Evolutionary conservation across 371 early-diverging fungal species (phyloP), one percentile per base, ranked within the genome.

Genomic region (Gilbertella persicaria): DNA sequence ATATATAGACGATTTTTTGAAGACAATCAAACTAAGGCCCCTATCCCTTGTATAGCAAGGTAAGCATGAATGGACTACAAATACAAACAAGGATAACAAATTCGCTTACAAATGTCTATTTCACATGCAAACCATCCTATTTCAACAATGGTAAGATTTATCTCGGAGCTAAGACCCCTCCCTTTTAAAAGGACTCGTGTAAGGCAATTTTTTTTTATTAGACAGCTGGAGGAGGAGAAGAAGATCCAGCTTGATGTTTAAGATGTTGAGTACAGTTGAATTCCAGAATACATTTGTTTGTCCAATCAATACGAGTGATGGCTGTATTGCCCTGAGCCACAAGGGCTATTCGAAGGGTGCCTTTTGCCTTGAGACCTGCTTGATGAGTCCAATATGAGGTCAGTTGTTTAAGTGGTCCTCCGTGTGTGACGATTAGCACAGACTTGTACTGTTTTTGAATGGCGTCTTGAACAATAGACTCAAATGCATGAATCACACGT

Each of bases 241-340:
- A 38, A n/a, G 6, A 29, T 28, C n/a, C 14, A 20, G 44, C 17
- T 44, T 30, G 29, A 13, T 37, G 20, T 29, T 17, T 10, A 13
- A 72, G 39, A 50, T 72, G 73, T 4, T 25, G 46, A 2, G 42
- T 58, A 12, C 61, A 68, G 50, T 69, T 69, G 19, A 63, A 53
- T 19, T 50, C 43, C 13, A 52, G 43, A 23, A 71, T 54, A 12
- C n/a, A 20, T 20, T 54, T 28, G 21, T 50, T 33, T 5, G 46
- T 35, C 3, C 66, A 33, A 26, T 17, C 14, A 12, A 67, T 37
- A 13, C 47, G 56, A 10, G 69, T 64, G 0, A 76, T 57, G 0
- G 67, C 69, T n/a, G 77, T 73, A 41, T 76, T 73, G n/a, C 67
- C 69, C 33, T 71, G 63, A 16, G 66, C 62, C 1, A 50, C 39